Evolutionary conservation across 169 alveolate genomes (phyloP).

Genomic region (Theileria parva): DNA sequence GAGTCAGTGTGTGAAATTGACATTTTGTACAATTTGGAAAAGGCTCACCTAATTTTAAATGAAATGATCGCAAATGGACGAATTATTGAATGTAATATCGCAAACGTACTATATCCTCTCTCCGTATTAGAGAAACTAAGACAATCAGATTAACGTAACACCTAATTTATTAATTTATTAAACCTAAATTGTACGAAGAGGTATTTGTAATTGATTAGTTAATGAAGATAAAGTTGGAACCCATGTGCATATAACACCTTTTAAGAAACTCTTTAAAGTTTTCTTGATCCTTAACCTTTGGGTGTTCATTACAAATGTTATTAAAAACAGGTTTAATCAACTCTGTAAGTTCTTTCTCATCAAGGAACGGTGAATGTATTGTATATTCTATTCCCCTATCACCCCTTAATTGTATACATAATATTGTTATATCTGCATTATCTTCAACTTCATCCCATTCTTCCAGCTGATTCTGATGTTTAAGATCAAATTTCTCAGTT

Average conservation of each 20-base stretch:
- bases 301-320: neutral
- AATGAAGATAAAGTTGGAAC: neutral
- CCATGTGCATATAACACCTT: neutral
- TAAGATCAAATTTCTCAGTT: neutral
- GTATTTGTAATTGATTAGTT: neutral
- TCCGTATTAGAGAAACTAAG: conserved; percentile 11
- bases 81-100: conserved; percentile 90
- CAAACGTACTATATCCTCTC: conserved; percentile 78
- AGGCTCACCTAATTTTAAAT: conserved; percentile 96
- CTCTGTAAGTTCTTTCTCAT: neutral
- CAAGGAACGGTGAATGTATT: conserved; percentile 1
- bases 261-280: neutral
- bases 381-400: neutral
- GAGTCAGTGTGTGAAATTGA: conserved; percentile 94
- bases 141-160: conserved; percentile 27
- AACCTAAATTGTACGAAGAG: too few relatives aligned
- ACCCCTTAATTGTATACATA: neutral
- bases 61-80: conserved; percentile 95
- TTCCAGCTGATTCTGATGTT: neutral
- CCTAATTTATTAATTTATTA: conserved; percentile 13
- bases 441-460: neutral
- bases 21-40: conserved; percentile 96
- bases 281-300: neutral
- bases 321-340: neutral
- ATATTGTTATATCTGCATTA: neutral